Evolutionary conservation across 2,329 filamentous ascomycete species (phyloP).

Genomic region (Amesomyces nigricolor): DNA sequence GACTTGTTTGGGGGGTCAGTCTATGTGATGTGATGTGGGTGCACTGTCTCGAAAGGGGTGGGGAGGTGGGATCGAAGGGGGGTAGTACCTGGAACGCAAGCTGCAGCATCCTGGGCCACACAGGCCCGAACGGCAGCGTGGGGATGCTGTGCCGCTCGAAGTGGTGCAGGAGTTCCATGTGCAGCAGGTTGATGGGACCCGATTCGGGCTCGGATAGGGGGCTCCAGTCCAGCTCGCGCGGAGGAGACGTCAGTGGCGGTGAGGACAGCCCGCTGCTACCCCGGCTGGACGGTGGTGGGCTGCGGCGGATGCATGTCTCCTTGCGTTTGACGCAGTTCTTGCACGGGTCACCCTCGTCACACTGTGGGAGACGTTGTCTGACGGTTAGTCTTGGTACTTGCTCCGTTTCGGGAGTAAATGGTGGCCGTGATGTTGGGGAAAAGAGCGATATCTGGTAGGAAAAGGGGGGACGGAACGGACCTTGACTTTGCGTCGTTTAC

Average conservation of each 20-base stretch:
- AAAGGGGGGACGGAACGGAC: conserved; percentile 16
- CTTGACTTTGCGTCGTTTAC: conserved; percentile 31
- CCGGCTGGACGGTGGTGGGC: conserved; percentile 1
- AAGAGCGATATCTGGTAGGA: background rate
- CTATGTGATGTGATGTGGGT: too few species aligned
- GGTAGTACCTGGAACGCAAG: conserved; percentile 29
- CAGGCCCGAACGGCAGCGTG: conserved; percentile 27
- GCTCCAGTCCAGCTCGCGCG: conserved; percentile 4
- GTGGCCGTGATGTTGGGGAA: background rate
- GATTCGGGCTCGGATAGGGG: conserved; percentile 10
- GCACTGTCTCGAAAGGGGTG: too few species aligned
- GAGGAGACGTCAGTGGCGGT: conserved; percentile 1
- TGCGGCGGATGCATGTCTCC: conserved; percentile 20
- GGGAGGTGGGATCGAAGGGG: too few species aligned
- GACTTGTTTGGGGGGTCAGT: too few species aligned
- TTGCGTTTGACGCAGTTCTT: conserved; percentile 28
- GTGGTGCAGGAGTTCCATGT: conserved; percentile 32
- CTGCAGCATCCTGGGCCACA: conserved; percentile 28
- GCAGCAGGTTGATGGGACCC: conserved; percentile 27
- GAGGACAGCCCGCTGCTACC: conserved; percentile 1
- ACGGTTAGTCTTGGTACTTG: background rate
- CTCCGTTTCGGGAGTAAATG: background rate
- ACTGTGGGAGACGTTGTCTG: conserved; percentile 20
- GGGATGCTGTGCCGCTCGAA: conserved; percentile 26
- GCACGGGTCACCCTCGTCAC: conserved; percentile 29